Conservation (phyloP, 306 rosid species). For the Prunus persica region DNA sequence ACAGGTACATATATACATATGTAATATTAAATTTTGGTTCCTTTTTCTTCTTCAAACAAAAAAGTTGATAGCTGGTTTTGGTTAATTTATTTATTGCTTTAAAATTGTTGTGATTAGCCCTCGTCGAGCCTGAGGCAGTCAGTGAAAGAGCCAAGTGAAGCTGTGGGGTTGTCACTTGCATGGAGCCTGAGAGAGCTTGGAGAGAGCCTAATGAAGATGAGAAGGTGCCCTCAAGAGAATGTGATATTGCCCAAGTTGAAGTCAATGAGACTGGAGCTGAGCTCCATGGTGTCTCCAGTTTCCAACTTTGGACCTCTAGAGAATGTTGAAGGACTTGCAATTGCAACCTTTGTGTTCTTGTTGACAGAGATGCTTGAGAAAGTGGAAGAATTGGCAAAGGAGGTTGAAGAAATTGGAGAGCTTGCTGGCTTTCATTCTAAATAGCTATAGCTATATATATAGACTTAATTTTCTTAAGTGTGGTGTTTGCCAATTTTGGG, state of each 20-base stretch:
- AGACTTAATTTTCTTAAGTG: no score
- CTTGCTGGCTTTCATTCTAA: conserved; percentile 41
- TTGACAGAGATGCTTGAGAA: conserved; percentile 54
- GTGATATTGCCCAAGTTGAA: conserved; percentile 45
- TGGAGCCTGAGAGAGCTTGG: conserved; percentile 62
- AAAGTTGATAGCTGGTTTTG: neutral
- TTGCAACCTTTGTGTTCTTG: conserved; percentile 50
- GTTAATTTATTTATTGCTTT: neutral
- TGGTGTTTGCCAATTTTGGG: conserved; percentile 5
- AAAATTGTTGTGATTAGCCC: conserved; percentile 27
- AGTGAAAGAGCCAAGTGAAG: conserved; percentile 42
- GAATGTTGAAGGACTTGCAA: conserved; percentile 39
- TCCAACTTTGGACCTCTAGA: conserved; percentile 35
- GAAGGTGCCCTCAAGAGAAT: conserved; percentile 32
- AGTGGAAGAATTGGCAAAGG: conserved; percentile 52
- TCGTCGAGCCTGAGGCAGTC: conserved; percentile 28
- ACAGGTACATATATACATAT: conserved; percentile 41
- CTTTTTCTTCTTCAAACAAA: neutral
- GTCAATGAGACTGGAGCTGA: conserved; percentile 45
- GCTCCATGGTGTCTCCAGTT: conserved; percentile 15
- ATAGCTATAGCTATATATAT: neutral
- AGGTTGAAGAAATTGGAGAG: conserved; percentile 60
- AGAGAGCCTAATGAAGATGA: conserved; percentile 61
- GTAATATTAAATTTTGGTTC: neutral
- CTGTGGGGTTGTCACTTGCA: conserved; percentile 41